Base-by-base conservation (phyloP, 2,329 filamentous ascomycete species). In the Penicillium sp. region DNA sequence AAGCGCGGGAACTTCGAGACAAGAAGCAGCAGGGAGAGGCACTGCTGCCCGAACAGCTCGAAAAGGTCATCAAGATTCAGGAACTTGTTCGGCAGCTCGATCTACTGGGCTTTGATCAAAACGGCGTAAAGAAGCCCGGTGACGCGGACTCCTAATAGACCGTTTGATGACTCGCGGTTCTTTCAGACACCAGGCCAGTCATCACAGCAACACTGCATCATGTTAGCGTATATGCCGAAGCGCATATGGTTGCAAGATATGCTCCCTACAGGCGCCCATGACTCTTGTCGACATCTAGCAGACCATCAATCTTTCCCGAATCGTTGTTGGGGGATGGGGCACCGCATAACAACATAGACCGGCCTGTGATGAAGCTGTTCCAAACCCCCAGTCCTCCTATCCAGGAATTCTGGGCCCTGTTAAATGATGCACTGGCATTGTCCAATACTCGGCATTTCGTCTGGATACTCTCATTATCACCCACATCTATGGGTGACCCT, bases 21-120 rank as follows among this genome's bases (percentile, higher is more conserved):
- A 96, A 95, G 78, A 95, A 95, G 71, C 88, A 95, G 19, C 84
- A 83, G 48, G 93, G 93, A 16, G 87, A 89, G 66, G 79, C 82
- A 4, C 73, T 99, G 53, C 77, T 97, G 22, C 92, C 91, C 0
- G 93, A 99, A 74, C 93, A 99, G 74, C 86, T 97, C 56, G 90
- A 92, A 61, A 99, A 99, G 75, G 89, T 99, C 47, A 95, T 95
- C 69, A 95, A 93, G 72, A 95, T 99, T 68, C 89, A 89, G 55
- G 93, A 99, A 74, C 79, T 99, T 42, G 84, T 96, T 50, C 82
- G 90, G 11, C 91, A 97, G 67, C 74, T 99, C 48, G 88, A 95
- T 62, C 80, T 81, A 2, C 77, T 99, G 25, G 92, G 92, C 0
- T 89, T 97, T 55, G 87, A 95, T 67, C 73, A 81, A 1, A 87